Base-by-base conservation (phyloP, 1,284 basidiomycete species). In the Cerrena zonata region DNA sequence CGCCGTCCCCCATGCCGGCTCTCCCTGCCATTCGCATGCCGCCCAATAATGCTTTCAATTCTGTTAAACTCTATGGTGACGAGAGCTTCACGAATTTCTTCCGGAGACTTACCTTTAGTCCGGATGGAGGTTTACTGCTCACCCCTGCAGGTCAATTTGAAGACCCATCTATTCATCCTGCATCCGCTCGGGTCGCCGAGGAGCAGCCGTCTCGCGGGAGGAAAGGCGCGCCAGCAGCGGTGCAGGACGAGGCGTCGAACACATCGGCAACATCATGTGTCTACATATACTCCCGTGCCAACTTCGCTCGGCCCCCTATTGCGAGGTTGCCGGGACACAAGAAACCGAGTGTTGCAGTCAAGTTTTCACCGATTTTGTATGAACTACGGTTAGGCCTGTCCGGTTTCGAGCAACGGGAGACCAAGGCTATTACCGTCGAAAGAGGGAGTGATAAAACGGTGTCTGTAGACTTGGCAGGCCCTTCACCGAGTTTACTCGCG, bases 141-240 rank as follows among this genome's bases (percentile, higher is more conserved):
- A 98, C 96, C 0, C 95, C 96, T 0, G 94, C 94, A 1, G 95
- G 96, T 1, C 89, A 96, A 63, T 97, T 96, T 62, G 93, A 96
- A 64, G 92, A 95, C 66, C 89, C 90, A 12, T 78, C 86, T 39
- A 77, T 85, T 51, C 60, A 79, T 50, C 68, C 78, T 45, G 67
- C 67, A 50, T 50, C 69, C 0, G 65, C 70, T 2, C 68, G 67
- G 25, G 57, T 63, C 25, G 48, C 51, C 47, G 75, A 73, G 23
- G 71, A 75, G 23, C 75, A 74, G 2, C 72, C 79, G 3, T 60
- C 71, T 13, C 72, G 82, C 53, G 79, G 83, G 27, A 69, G 80
- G 49, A 84, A 79, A 53, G 70, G 74, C 5, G 67, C 75, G 3
- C 66, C 75, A 47, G 55, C 63, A 48, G 30, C 41, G 18, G 13